Conservation (phyloP, 2,329 filamentous ascomycete genomes). For the Alternaria rosae region DNA sequence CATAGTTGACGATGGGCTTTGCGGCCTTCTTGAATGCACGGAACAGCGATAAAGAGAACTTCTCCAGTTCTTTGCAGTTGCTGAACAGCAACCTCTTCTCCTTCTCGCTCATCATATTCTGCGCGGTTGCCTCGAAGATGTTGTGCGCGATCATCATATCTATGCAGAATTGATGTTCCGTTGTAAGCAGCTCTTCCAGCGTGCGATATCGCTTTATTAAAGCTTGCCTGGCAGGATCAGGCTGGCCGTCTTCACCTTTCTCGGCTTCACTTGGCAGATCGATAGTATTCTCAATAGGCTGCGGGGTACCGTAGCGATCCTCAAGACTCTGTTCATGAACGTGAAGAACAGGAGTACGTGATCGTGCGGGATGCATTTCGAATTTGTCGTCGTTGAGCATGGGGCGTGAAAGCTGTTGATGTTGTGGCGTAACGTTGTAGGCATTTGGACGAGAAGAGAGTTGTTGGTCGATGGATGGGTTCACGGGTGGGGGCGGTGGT, state of each 20-base stretch:
- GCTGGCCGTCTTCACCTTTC: slow-evolving; percentile 25
- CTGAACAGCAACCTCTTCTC: slow-evolving; percentile 91
- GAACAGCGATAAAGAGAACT: slow-evolving; percentile 81
- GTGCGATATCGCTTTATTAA: slow-evolving; percentile 82
- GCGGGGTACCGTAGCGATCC: slow-evolving; percentile 27
- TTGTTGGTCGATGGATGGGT: slow-evolving; percentile 24
- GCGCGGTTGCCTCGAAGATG: slow-evolving; percentile 94
- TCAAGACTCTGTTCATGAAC: slow-evolving; percentile 26
- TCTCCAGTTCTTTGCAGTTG: slow-evolving; percentile 89
- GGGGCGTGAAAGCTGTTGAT: slow-evolving; percentile 14
- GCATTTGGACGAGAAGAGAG: slow-evolving; percentile 7
- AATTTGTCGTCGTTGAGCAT: slow-evolving; percentile 24
- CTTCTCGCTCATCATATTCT: slow-evolving; percentile 77
- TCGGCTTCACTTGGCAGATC: slow-evolving; percentile 16
- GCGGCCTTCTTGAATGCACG: slow-evolving; percentile 81
- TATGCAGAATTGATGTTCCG: slow-evolving; percentile 86
- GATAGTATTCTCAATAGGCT: slow-evolving; percentile 20
- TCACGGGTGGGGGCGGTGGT: slow-evolving; percentile 54
- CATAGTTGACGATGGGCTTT: slow-evolving; percentile 72
- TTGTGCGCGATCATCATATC: slow-evolving; percentile 98
- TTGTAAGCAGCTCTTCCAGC: slow-evolving; percentile 91
- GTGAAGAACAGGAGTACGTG: slow-evolving; percentile 29
- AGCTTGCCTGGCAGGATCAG: slow-evolving; percentile 33
- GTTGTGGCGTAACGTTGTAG: slow-evolving; percentile 23
- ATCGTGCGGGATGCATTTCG: slow-evolving; percentile 34